phyloP scores from a whole-genome alignment of 129 eudicot genomes.

The Apium graveolens region DNA sequence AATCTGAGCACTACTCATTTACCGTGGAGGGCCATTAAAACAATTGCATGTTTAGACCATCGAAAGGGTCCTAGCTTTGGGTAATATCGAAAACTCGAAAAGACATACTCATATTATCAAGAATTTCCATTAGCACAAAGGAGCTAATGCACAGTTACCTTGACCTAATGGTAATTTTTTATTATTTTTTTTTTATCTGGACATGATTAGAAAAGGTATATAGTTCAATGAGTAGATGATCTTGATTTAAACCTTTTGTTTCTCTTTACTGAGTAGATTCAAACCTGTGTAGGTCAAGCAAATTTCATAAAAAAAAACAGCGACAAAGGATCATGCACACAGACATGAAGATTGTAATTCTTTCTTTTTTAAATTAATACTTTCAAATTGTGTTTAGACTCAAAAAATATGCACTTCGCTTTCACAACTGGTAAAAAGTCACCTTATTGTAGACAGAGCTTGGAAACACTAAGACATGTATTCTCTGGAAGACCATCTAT shows the following conservation, averaged over 20 bases:
- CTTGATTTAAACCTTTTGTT: not conserved
- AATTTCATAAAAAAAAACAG: not conserved
- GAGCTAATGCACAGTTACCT: not conserved
- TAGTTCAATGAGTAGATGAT: not conserved
- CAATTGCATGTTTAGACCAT: not conserved
- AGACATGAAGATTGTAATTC: not conserved
- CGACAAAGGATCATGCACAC: not conserved
- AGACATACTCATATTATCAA: too few relatives aligned
- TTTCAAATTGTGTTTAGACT: not conserved
- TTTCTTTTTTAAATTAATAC: not conserved
- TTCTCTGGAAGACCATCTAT: constrained; percentile 64
- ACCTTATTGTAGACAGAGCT: constrained; percentile 7
- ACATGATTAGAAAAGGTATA: not conserved
- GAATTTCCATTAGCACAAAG: not conserved
- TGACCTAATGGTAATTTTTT: too few relatives aligned
- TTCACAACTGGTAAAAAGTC: not conserved
- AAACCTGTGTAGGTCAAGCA: not conserved
- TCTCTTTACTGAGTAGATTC: not conserved
- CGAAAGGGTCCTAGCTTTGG: not conserved
- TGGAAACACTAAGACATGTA: constrained; percentile 33
- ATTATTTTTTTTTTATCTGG: too few relatives aligned
- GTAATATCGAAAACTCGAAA: too few relatives aligned
- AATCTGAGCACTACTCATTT: not conserved
- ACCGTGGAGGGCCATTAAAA: not conserved
- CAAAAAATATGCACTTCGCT: not conserved